Base-by-base conservation (phyloP, 2,329 filamentous ascomycete species). In the Ophiostoma piceae region DNA sequence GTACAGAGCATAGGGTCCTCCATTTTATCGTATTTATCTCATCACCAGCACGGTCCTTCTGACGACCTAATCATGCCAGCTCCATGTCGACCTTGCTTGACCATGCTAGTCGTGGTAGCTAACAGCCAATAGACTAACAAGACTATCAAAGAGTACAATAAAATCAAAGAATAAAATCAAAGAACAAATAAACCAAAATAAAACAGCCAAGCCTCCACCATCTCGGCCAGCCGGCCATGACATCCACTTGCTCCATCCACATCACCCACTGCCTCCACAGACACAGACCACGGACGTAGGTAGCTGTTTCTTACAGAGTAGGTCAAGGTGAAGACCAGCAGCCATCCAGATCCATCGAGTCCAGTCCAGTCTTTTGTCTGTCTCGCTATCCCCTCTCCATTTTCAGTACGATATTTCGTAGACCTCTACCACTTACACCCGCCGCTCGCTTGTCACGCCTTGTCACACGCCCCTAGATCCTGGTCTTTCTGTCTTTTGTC, bases 181-280 rank as follows among this genome's bases (percentile, higher is more conserved):
- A 26, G 8, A 26, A 3, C 2, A 57, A 22, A 12, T 26, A 9
- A 57, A 54, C 7, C n/a, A 54, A n/a, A 54, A 57, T 12, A 57
- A 57, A 7, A 54, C 5, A 54, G 51, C 51, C 51, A 57, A 57
- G 51, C 51, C 51, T 26, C 22, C n/a, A 47, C 22, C 51, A 57
- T 57, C 47, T 43, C 51, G 22, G 47, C 47, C 47, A 22, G 47
- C 35, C 35, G 35, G 35, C 35, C 35, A 35, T 35, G 35, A n/a
- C 47, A 51, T 51, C 47, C 47, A 51, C 47, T 51, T 22, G 16
- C 47, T 22, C 47, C 51, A 57, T 57, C 22, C 39, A 39, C 32
- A 51, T 22, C n/a, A 29, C 62, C 26, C 64, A 32, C n/a, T 54
- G 35, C 68, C 51, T 57, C 51, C 51, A 57, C 19, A 54, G 47